Evolutionary conservation across 139 green algal species (phyloP), one percentile per base, ranked within the genome.

Genomic region (Closterium sp.): DNA sequence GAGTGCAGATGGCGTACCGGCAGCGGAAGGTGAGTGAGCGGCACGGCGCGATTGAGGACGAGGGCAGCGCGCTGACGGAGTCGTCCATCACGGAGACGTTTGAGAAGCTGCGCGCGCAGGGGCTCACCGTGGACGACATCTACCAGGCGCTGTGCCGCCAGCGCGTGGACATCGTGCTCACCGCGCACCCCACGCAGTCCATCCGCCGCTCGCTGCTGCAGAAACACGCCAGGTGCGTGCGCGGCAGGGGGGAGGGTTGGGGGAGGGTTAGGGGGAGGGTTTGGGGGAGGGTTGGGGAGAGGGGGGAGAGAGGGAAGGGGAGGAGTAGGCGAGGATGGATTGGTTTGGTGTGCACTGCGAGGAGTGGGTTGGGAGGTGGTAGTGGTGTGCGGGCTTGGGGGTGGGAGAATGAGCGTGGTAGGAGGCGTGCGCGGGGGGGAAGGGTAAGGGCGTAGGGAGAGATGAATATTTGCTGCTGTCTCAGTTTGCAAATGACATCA

Each of bases 131-230:
- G 3, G 88, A 89, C 28, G 36, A 89, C 23, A 32, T 91, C 25
- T 91, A 88, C 30, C 16, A 16, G 19, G 10, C 81, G 25, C n/a
- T 66, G 66, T 32, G 33, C n/a, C 8, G 23, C 6, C 91, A 94
- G 88, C 35, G 91, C 33, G 90, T 96, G 34, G 92, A 96, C 81
- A 86, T 95, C 30, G 93, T 96, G 35, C 90, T 96, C 32, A 96
- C 94, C 2, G 97, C 97, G 21, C 97, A 99, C 94, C 97, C 97
- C 30, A 98, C 97, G 21, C 97, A 98, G 93, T 96, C 98, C 88
- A 97, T 98, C 89, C 95, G 97, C 33, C 96, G 97, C 88, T 98
- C 95, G 36, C 38, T 94, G 84, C 92, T 95, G 36, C 93, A 95
- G 86, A 95, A 95, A 87, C 92, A 95, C 91, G 25, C 34, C 34